A percentile compares a stretch with the other conserved stretches of the same genome.
Conservation (phyloP, 2,329 filamentous ascomycete species). For the Fusarium duplospermum region DNA sequence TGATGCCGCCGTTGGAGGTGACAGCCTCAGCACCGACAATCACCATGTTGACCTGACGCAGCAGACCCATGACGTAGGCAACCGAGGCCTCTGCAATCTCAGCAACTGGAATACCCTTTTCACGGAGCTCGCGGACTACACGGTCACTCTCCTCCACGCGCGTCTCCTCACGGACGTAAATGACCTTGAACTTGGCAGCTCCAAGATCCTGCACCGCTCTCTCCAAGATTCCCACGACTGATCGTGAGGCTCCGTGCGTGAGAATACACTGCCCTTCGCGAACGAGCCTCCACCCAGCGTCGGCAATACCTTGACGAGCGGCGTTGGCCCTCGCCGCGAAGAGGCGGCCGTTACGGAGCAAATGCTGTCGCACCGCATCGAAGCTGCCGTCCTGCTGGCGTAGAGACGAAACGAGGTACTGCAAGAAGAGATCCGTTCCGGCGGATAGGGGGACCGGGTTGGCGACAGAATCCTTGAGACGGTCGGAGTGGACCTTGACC, state of each 20-base stretch:
- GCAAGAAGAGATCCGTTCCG: slow-evolving; percentile 94
- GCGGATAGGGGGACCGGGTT: slow-evolving; percentile 94
- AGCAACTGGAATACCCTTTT: slow-evolving; percentile 83
- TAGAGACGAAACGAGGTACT: slow-evolving; percentile 85
- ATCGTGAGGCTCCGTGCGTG: slow-evolving; percentile 88
- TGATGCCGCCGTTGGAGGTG: slow-evolving; percentile 92
- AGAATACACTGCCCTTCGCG: slow-evolving; percentile 84
- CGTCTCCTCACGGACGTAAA: slow-evolving; percentile 76
- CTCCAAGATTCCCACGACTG: slow-evolving; percentile 81
- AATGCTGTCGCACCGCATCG: slow-evolving; percentile 82
- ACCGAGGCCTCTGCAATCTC: slow-evolving; percentile 70
- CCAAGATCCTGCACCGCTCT: slow-evolving; percentile 70
- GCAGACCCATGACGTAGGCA: slow-evolving; percentile 76
- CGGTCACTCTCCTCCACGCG: slow-evolving; percentile 71
- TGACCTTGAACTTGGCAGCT: slow-evolving; percentile 80
- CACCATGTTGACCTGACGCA: slow-evolving; percentile 71
- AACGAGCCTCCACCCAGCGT: slow-evolving; percentile 82
- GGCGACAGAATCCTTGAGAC: slow-evolving; percentile 80
- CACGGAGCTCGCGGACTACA: slow-evolving; percentile 77
- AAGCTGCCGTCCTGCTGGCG: slow-evolving; percentile 71
- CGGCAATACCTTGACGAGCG: slow-evolving; percentile 84
- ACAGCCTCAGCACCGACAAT: slow-evolving; percentile 84
- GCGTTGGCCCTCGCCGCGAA: slow-evolving; percentile 91
- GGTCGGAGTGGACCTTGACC: slow-evolving; percentile 79
- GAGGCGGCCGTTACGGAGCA: slow-evolving; percentile 85